Base-by-base conservation (phyloP, 2,329 filamentous ascomycete genomes). In the Aspergillus sp. region DNA sequence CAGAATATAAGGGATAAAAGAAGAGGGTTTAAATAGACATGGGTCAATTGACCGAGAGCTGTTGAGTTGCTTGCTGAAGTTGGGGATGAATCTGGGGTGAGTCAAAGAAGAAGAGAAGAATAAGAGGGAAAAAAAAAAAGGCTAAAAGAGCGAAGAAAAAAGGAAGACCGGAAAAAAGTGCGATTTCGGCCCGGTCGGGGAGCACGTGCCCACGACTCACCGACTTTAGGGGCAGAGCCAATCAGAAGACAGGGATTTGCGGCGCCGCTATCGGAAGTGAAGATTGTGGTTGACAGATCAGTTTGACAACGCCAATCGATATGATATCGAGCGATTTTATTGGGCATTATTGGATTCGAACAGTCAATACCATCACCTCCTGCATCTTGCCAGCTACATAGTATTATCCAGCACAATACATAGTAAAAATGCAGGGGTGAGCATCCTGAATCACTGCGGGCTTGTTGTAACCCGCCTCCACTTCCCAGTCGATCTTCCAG, bases 11-110 rank as follows among this genome's bases (percentile, higher is more conserved):
- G 41, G 43, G 43, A 44, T 45, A 42, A 31, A 35, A 37, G 39
- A 41, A 37, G 42, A 42, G 33, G 42, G 40, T 51, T 59, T 62
- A 64, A 47, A 52, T 44, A 49, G 56, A 56, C 61, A 65, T 65
- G 48, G 47, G 44, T 49, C 38, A 29, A 37, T n/a, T 9, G 39
- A 30, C 26, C 12, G 31, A 12, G 28, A n/a, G 19, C 37, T 43
- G 32, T 32, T 41, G 42, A 40, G 31, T 39, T 38, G 48, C 27
- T 26, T 26, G n/a, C n/a, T n/a, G 43, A 40, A 27, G 43, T 27
- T 44, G 28, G 41, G 48, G 45, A 33, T 19, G 27, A 27, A 39
- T 33, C n/a, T 46, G 46, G 41, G 43, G 43, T 19, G 19, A 19
- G 19, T 19, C 19, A 19, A 48, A 35, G 49, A 39, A 44, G 44